A percentile compares a stretch with the other conserved stretches of the same genome.
phyloP scores from a whole-genome alignment of 257 asterid genomes.

The Plantago ovata region DNA sequence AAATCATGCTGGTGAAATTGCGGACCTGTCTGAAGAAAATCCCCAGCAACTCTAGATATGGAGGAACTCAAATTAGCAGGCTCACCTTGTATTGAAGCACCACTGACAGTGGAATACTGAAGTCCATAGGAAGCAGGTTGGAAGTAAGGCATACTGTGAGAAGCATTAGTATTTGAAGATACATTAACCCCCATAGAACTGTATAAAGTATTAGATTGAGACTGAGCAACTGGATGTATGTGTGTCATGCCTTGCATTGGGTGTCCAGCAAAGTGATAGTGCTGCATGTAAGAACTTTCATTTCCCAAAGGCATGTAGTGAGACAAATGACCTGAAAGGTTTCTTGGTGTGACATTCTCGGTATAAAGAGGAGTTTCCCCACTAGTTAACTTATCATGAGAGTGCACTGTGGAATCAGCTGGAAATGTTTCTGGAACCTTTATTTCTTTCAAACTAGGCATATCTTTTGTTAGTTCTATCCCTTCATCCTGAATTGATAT shows the following conservation, averaged over 20 bases:
- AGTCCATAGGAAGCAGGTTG: slow-evolving; percentile 37
- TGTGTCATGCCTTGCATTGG: slow-evolving; percentile 30
- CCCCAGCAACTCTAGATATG: slow-evolving; percentile 38
- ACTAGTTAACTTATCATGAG: slow-evolving; percentile 28
- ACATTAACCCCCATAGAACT: slow-evolving; percentile 36
- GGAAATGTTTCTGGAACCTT: slow-evolving; percentile 24
- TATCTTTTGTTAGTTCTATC: slow-evolving; percentile 23
- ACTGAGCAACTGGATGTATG: slow-evolving; percentile 29
- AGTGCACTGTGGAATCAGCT: slow-evolving; percentile 25
- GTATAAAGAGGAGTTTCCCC: slow-evolving; percentile 23
- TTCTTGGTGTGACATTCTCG: slow-evolving; percentile 24
- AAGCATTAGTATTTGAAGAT: slow-evolving; percentile 35
- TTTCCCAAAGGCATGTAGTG: slow-evolving; percentile 21
- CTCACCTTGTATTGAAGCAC: slow-evolving; percentile 32
- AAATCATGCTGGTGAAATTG: slow-evolving; percentile 32
- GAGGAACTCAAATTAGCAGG: slow-evolving; percentile 38
- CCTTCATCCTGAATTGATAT: slow-evolving; percentile 35
- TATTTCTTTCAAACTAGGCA: slow-evolving; percentile 31
- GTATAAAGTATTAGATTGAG: slow-evolving; percentile 37
- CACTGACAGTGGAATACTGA: slow-evolving; percentile 32
- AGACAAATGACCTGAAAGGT: slow-evolving; percentile 32
- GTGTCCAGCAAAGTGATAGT: slow-evolving; percentile 24
- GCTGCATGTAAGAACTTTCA: slow-evolving; percentile 23
- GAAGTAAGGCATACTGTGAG: slow-evolving; percentile 31
- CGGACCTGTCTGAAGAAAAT: slow-evolving; percentile 41